Evolutionary conservation across 257 asterid genomes (phyloP), one percentile per base, ranked within the genome.

Genomic region (Nicotiana attenuata): DNA sequence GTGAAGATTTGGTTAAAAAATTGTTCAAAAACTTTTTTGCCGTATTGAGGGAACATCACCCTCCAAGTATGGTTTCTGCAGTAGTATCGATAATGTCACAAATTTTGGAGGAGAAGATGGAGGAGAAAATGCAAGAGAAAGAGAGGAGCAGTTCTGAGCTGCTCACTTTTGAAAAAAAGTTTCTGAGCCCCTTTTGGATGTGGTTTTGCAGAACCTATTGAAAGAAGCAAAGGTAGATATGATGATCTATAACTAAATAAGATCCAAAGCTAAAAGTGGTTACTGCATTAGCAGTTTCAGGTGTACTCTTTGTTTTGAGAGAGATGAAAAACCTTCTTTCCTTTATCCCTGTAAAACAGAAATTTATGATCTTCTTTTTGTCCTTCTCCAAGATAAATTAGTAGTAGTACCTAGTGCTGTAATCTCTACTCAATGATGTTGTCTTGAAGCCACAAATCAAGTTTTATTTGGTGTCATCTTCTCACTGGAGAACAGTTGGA

Each of bases 1-100:
- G 96, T 68, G 91, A 93, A 73, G 97, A 91, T 88, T 87, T 95
- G 88, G 88, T 88, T 84, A 85, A 91, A 69, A 90, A 90, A 89
- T 85, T 95, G 97, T 91, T 95, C 88, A 89, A 86, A 84, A 82
- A 59, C 86, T 95, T 95, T 84, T 95, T 95, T 78, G 83, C 86
- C 60, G 90, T 92, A 80, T 89, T 87, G 83, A 91, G 97, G 91
- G 93, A 88, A 22, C 88, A 93, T 81, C 94, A 80, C 90, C 82
- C 94, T 81, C 90, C 82, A 78, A 88, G 90, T 87, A 82, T 93
- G 90, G 83, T 90, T 78, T 85, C 52, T 79, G 89, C 98, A 75
- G 89, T 91, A 88, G 85, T 94, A 81, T 90, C 93, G 56, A 90
- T 94, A 71, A 91, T 93, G 81, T 82, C 85, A 77, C 87, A 83